A percentile compares a stretch with the other conserved stretches of the same genome.
These are phyloP conservation scores for Zygosaccharomyces sapae DNA, from an alignment of 1,139 yeast genomes.

Conservation along the genomic window DNA sequence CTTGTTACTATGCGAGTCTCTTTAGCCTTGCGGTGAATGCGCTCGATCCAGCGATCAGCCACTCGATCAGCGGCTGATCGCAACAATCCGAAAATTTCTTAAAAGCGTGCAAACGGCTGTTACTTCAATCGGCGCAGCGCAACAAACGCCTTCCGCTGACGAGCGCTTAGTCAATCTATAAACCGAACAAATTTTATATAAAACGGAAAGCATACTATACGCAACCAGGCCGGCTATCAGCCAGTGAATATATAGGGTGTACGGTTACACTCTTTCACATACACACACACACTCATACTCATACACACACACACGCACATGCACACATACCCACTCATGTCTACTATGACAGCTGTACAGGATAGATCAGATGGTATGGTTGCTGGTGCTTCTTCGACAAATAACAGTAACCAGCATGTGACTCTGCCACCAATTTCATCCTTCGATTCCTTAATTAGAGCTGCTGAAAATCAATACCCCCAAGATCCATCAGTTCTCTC, in stretches of 20 bases:
- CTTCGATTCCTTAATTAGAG: constrained; percentile 23
- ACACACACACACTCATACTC: too few species aligned
- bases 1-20: too few species aligned
- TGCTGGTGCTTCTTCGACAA: neutral
- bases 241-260: too few species aligned
- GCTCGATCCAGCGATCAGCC: neutral
- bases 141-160: neutral
- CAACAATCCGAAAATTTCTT: neutral
- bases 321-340: neutral
- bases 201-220: neutral
- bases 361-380: neutral
- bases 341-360: neutral
- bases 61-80: neutral
- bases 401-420: constrained; percentile 11
- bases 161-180: neutral
- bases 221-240: neutral
- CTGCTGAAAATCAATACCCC: constrained; percentile 18
- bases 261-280: neutral
- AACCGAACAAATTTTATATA: neutral
- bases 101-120: neutral
- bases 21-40: too few species aligned
- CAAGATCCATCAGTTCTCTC: constrained; percentile 6
- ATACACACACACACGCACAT: too few species aligned
- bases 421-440: constrained; percentile 33
- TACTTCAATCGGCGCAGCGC: neutral